A percentile compares a stretch with the other conserved stretches of the same genome.
Evolutionary conservation across 2,329 filamentous ascomycete genomes (phyloP).

Genomic region (Xylaria sp.): DNA sequence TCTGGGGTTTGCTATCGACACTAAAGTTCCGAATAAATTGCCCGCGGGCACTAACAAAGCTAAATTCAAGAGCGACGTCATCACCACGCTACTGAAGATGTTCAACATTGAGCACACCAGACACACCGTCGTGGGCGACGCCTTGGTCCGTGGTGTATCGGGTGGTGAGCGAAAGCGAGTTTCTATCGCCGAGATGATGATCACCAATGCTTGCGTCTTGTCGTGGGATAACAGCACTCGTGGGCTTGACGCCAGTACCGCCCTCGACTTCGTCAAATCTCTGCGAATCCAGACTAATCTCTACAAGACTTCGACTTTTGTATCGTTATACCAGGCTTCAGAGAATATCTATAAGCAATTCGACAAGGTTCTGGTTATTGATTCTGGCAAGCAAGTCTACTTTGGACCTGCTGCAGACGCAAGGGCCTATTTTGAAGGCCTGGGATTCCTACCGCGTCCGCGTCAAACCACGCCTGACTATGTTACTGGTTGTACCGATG

Average conservation of each 20-base stretch:
- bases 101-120: conserved; percentile 93
- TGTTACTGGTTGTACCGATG: conserved; percentile 82
- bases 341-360: conserved; percentile 84
- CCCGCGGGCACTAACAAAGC: conserved; percentile 77
- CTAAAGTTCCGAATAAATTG: conserved; percentile 84
- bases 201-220: conserved; percentile 76
- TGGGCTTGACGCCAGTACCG: conserved; percentile 75
- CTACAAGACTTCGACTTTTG: conserved; percentile 85
- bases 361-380: conserved; percentile 86
- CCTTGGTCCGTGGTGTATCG: conserved; percentile 81
- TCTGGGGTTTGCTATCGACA: conserved; percentile 83
- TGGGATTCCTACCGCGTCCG: conserved; percentile 79
- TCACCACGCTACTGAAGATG: conserved; percentile 83
- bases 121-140: conserved; percentile 85
- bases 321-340: conserved; percentile 86
- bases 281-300: conserved; percentile 85
- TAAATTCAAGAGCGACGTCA: conserved; percentile 81
- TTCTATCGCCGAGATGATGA: conserved; percentile 85
- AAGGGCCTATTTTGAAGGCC: conserved; percentile 77
- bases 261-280: conserved; percentile 74
- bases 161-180: conserved; percentile 85
- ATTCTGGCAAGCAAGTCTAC: conserved; percentile 79
- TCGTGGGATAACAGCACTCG: conserved; percentile 82
- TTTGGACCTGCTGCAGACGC: conserved; percentile 77
- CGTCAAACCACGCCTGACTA: conserved; percentile 86